Base-by-base conservation (phyloP, 331 rosid species). In the Acacia concinna region DNA sequence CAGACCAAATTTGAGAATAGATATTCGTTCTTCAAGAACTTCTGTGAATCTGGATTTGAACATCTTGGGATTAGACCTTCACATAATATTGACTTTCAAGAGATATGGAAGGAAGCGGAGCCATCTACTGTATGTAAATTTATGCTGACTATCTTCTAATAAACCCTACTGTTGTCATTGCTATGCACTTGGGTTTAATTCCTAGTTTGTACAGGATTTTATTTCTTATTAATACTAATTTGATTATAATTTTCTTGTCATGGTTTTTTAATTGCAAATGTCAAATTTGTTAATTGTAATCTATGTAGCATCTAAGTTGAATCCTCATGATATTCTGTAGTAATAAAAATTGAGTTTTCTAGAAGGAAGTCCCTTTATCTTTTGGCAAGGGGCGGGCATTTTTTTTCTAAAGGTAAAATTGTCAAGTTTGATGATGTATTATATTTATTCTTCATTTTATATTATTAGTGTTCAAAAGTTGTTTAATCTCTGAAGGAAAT, bases 31-130 rank as follows among this genome's bases (percentile, higher is more conserved):
- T 90, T 96, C 74, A 84, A 83, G 85, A 90, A 81, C 68, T 89
- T 90, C 75, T 85, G 93, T 79, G 77, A 70, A 52, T 86, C 98
- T 79, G 99, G 95, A 77, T 73, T 93, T 73, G 75, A 83, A 80
- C 93, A 78, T 71, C 96, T 90, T 78, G 94, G 94, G 76, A 87
- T 91, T 38, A 12, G 85, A 81, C 81, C 83, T 63, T 84, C 74
- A 77, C 73, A 68, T 77, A 87, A 86, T 68, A 77, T 80, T 68
- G 84, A 89, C 81, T 85, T 84, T 60, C 78, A 75, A 77, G 84
- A 69, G 79, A 85, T 82, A 80, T 96, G 99, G 99, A 82, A 81
- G 85, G 91, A 91, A 88, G 89, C 85, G 37, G 88, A 90, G 77
- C 92, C 91, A 67, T 87, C 81, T 82, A 31, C 74, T 46, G 99